These are phyloP conservation scores for Colletotrichum sp. DNA, from an alignment of 2,329 filamentous ascomycete genomes.

Conservation along the genomic window DNA sequence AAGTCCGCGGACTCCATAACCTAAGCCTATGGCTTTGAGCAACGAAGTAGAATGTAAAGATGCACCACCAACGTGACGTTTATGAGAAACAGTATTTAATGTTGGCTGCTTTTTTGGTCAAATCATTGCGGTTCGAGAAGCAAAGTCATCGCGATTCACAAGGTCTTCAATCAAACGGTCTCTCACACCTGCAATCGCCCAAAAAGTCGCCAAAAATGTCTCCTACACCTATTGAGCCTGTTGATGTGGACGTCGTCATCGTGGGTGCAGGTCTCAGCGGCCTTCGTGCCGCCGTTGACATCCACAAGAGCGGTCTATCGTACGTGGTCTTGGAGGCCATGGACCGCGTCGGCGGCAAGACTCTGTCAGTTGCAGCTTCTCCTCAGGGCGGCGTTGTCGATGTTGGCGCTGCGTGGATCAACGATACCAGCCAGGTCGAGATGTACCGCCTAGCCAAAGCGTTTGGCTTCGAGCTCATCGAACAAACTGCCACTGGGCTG, in stretches of 20 bases:
- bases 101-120: background rate
- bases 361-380: background rate
- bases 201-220: background rate
- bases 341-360: background rate
- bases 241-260: background rate
- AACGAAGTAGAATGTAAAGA: fast-evolving
- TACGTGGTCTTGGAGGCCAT: background rate
- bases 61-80: fast-evolving
- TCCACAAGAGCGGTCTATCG: background rate
- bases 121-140: fast-evolving
- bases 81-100: background rate
- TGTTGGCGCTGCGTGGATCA: background rate
- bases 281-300: background rate
- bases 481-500: background rate
- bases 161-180: fast-evolving
- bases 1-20: background rate
- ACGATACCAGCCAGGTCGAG: background rate
- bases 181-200: background rate
- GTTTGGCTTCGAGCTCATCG: background rate
- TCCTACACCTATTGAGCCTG: fast-evolving
- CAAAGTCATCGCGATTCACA: background rate
- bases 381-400: background rate
- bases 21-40: background rate
- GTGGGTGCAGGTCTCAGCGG: background rate
- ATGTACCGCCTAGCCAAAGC: background rate